Evolutionary conservation across 1,284 basidiomycete genomes (phyloP), one percentile per base, ranked within the genome.

Genomic region (Xanthoconium separans): DNA sequence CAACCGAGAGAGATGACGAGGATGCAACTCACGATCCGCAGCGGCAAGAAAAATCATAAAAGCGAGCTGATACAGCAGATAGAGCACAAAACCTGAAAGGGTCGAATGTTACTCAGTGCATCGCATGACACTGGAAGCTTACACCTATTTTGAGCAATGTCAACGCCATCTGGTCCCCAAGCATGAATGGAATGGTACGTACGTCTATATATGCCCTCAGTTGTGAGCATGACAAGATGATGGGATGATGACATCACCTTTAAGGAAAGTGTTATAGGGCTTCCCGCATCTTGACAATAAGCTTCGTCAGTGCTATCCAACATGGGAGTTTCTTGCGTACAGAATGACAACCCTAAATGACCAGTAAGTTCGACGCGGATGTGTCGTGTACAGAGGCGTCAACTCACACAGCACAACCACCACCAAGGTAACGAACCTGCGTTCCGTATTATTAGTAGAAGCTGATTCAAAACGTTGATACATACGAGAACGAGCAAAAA

Each of bases 401-500:
- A 12, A 45, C 54, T 41, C n/a, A 52, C 55, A 57, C 24, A 6
- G 33, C 37, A 11, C 16, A 40, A 34, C 36, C 44, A 27, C 36
- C 31, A 12, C 56, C 56, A 31, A 55, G 18, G 40, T 58, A 58
- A 20, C 56, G 56, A 10, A 58, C 44, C 56, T 58, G 4, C 10
- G 30, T 4, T 27, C 3, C 27, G 27, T 27, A 27, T 5, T 7
- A 27, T 27, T 12, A 54, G 27, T 15, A 30, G 16, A 9, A 2
- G 9, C 15, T n/a, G 27, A 11, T 11, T 13, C 9, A 13, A 18
- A 27, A 10, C 12, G 8, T 8, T 5, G 10, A 31, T 20, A 44
- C 49, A 6, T 30, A 57, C 56, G 6, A 58, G 37, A 45, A 49
- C 4, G 10, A 45, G 58, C 15, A 58, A 6, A 11, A 30, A 31